phyloP scores from a whole-genome alignment of 371 early-diverging fungal genomes.

The Sporodiniella umbellata region DNA sequence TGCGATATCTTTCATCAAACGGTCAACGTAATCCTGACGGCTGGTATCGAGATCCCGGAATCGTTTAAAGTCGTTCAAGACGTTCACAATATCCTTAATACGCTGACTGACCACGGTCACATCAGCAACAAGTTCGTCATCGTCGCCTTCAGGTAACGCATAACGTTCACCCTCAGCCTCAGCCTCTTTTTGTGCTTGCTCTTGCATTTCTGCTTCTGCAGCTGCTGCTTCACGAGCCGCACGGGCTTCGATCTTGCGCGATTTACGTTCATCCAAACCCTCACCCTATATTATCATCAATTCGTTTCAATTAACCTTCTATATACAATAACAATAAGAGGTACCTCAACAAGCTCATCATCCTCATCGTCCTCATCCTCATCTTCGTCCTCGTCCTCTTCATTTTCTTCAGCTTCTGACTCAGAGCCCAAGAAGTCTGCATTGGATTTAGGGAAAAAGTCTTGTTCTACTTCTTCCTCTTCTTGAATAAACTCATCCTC shows the following conservation, averaged over 20 bases:
- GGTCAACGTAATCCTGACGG: slow-evolving; percentile 82
- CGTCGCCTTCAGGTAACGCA: slow-evolving; percentile 68
- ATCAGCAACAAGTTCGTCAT: slow-evolving; percentile 63
- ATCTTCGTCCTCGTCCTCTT: slow-evolving; percentile 27
- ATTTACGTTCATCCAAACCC: slow-evolving; percentile 68
- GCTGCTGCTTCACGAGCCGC: slow-evolving; percentile 51
- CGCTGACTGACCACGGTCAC: slow-evolving; percentile 75
- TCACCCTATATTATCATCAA: slow-evolving; percentile 17
- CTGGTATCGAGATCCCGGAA: slow-evolving; percentile 73
- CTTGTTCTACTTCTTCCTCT: slow-evolving; percentile 30
- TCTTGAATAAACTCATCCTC: slow-evolving; percentile 46
- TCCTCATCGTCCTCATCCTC: slow-evolving; percentile 34
- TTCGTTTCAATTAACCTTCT: not conserved
- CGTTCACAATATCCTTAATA: slow-evolving; percentile 85
- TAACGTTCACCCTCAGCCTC: slow-evolving; percentile 67
- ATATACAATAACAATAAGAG: slow-evolving; percentile 8
- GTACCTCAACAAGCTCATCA: slow-evolving; percentile 36
- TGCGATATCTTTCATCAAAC: slow-evolving; percentile 84
- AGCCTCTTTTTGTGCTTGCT: slow-evolving; percentile 75
- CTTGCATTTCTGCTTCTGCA: slow-evolving; percentile 71
- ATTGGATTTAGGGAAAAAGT: slow-evolving; percentile 49
- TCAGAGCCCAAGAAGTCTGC: slow-evolving; percentile 56
- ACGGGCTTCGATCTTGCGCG: slow-evolving; percentile 65
- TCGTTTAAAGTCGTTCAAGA: slow-evolving; percentile 84
- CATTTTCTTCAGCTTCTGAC: slow-evolving; percentile 48